These are phyloP conservation scores for Tausonia pullulans DNA, from an alignment of 1,284 basidiomycete genomes.

Conservation along the genomic window DNA sequence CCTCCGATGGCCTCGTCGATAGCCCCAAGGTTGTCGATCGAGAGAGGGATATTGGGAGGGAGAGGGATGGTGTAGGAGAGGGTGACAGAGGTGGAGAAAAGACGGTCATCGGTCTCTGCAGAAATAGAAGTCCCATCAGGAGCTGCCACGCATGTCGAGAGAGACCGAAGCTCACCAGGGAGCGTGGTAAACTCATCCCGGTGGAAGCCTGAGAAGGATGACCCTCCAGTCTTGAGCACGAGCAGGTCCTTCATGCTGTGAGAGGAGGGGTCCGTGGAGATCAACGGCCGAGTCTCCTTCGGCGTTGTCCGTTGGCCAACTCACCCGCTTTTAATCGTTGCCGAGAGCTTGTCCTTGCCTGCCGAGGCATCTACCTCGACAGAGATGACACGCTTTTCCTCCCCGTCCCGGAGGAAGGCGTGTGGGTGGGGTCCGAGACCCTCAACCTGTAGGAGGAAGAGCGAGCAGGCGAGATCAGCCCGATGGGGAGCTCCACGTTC, in stretches of 20 bases:
- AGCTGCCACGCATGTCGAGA: not conserved
- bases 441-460: slow-evolving; percentile 23
- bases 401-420: slow-evolving; percentile 77
- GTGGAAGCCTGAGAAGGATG: slow-evolving; percentile 70
- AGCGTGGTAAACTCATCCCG: slow-evolving; percentile 84
- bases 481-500: not conserved
- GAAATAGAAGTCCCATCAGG: slow-evolving; percentile 14
- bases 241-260: slow-evolving; percentile 66
- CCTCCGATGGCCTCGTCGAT: slow-evolving; percentile 49
- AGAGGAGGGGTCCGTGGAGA: slow-evolving; percentile 46
- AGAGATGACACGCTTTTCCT: slow-evolving; percentile 66
- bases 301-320: slow-evolving; percentile 18
- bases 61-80: slow-evolving; percentile 53
- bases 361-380: slow-evolving; percentile 55
- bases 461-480: not conserved
- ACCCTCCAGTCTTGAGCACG: slow-evolving; percentile 82
- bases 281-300: slow-evolving; percentile 5
- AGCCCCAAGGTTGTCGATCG: slow-evolving; percentile 38
- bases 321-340: not conserved
- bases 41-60: slow-evolving; percentile 38
- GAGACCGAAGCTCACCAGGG: slow-evolving; percentile 29
- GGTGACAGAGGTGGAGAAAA: slow-evolving; percentile 75
- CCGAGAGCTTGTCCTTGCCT: slow-evolving; percentile 42
- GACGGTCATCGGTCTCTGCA: slow-evolving; percentile 62
- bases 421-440: slow-evolving; percentile 52